These are phyloP conservation scores for Jamesozyma piceae DNA, from an alignment of 805 yeast genomes.

Conservation along the genomic window DNA sequence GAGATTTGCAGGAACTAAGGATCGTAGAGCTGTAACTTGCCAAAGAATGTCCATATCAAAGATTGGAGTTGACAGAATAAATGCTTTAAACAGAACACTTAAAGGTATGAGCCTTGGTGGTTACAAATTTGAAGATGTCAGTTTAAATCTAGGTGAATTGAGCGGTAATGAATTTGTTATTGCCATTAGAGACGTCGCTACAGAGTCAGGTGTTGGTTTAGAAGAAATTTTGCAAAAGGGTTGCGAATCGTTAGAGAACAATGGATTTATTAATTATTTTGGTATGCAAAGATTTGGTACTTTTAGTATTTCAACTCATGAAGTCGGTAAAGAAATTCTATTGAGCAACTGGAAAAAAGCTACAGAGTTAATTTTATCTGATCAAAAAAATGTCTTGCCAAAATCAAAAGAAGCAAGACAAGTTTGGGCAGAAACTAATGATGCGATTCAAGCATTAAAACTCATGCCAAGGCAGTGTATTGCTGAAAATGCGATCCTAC, in stretches of 20 bases:
- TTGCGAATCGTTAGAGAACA: constrained; percentile 45
- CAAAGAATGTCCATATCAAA: constrained; percentile 66
- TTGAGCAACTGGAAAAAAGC: constrained; percentile 73
- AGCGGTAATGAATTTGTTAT: constrained; percentile 83
- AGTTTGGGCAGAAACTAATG: constrained; percentile 65
- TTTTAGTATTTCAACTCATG: constrained; percentile 84
- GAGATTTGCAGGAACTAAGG: constrained; percentile 91
- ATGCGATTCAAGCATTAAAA: constrained; percentile 55
- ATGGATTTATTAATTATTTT: constrained; percentile 86
- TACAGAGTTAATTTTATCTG: constrained; percentile 67
- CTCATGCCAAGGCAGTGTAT: constrained; percentile 81
- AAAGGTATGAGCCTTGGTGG: constrained; percentile 76
- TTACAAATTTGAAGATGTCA: constrained; percentile 53
- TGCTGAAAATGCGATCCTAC: constrained; percentile 72
- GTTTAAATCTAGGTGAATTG: constrained; percentile 71
- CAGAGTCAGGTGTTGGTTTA: constrained; percentile 30
- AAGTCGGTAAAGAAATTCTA: constrained; percentile 64
- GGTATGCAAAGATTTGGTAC: constrained; percentile 99
- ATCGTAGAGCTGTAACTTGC: constrained; percentile 89
- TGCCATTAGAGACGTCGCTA: constrained; percentile 64
- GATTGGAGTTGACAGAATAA: constrained; percentile 64
- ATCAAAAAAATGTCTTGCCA: constrained; percentile 76
- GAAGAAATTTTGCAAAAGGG: constrained; percentile 43
- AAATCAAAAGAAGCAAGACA: constrained; percentile 76
- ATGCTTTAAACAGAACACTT: constrained; percentile 63